Percentiles rank a stretch among this genome's conserved stretches.
phyloP scores from a whole-genome alignment of 495 filamentous ascomycete genomes.

The Daldinia caldariorum region DNA sequence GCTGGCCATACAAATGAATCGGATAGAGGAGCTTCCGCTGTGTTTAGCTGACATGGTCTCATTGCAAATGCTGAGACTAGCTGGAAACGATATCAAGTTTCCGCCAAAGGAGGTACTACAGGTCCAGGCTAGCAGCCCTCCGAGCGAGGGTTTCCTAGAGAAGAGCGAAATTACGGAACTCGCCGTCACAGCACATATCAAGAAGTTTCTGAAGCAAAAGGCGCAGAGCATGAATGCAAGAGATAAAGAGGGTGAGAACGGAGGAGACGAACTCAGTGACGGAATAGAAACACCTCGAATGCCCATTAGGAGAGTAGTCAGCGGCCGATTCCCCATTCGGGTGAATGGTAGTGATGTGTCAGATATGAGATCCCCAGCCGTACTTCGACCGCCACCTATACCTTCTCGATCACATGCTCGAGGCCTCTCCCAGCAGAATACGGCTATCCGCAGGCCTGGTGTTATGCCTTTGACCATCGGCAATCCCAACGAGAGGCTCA shows the following conservation, averaged over 20 bases:
- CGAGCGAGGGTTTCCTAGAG: constrained; percentile 56
- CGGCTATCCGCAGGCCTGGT: constrained; percentile 70
- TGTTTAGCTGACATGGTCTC: constrained; percentile 89
- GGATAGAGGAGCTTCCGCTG: constrained; percentile 81
- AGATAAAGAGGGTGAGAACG: constrained; percentile 68
- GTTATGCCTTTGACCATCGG: constrained; percentile 73
- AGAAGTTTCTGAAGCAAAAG: constrained; percentile 75
- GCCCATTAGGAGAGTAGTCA: constrained; percentile 76
- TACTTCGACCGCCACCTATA: constrained; percentile 74
- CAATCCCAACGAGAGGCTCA: constrained; percentile 79
- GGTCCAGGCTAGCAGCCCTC: constrained; percentile 55
- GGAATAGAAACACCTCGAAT: constrained; percentile 73
- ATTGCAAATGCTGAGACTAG: constrained; percentile 84
- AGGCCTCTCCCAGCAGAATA: constrained; percentile 77
- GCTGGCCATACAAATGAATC: constrained; percentile 83
- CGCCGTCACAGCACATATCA: constrained; percentile 74
- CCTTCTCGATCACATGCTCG: constrained; percentile 81
- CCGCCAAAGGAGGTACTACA: constrained; percentile 70
- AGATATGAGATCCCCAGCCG: constrained; percentile 70
- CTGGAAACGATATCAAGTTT: constrained; percentile 82
- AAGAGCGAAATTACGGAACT: constrained; percentile 69
- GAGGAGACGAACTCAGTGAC: constrained; percentile 72
- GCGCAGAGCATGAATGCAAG: constrained; percentile 57
- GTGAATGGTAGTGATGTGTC: constrained; percentile 70
- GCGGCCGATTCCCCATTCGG: constrained; percentile 84